Percentiles rank a stretch among this genome's conserved stretches.
Evolutionary conservation across 129 eudicot genomes (phyloP).

Genomic region (Silybum marianum): DNA sequence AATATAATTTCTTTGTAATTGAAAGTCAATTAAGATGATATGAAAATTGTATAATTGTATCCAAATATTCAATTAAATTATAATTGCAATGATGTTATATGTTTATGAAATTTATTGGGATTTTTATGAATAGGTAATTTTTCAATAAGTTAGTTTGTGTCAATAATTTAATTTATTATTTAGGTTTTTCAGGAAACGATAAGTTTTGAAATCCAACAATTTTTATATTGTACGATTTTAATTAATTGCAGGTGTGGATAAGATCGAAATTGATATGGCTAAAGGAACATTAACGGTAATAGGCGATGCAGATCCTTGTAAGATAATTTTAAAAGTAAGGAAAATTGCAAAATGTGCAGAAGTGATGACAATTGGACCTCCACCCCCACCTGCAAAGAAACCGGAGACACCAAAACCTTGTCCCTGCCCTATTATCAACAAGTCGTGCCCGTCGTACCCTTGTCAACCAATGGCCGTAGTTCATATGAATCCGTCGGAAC

Average conservation of each 20-base stretch:
- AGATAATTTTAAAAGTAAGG: constrained; percentile 41
- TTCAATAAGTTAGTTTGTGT: no score
- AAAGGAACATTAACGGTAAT: constrained; percentile 59
- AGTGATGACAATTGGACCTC: constrained; percentile 68
- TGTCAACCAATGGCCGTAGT: constrained; percentile 15
- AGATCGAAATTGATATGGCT: constrained; percentile 56
- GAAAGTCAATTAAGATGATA: background rate
- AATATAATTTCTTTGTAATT: background rate
- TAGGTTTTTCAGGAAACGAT: no score
- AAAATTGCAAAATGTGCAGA: constrained; percentile 49
- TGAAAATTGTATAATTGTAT: background rate
- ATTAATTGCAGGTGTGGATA: constrained; percentile 56
- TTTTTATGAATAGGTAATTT: no score
- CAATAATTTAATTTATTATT: no score
- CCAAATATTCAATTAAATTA: background rate
- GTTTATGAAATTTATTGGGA: background rate
- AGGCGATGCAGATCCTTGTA: constrained; percentile 70
- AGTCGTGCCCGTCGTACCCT: background rate
- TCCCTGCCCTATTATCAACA: background rate
- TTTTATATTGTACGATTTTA: background rate
- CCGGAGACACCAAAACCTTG: constrained; percentile 25
- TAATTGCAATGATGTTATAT: background rate
- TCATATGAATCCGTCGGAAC: constrained; percentile 4
- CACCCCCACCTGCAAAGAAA: constrained; percentile 48
- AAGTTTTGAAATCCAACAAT: no score